These are phyloP conservation scores for Mycena albidolilacea DNA, from an alignment of 768 basidiomycete genomes.

Conservation along the genomic window DNA sequence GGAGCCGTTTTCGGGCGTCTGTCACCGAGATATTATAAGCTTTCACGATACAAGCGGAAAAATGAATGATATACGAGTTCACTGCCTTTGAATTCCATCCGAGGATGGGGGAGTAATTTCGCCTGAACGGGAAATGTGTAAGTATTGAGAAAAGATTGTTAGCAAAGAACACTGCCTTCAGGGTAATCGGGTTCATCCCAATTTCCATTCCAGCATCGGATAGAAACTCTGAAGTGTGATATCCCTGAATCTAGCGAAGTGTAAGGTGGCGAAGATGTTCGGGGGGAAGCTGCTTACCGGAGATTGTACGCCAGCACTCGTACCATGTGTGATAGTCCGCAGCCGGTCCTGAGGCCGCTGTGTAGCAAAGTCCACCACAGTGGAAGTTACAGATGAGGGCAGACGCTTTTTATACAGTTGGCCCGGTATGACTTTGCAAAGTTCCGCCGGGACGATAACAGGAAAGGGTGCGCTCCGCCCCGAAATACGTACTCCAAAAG, in stretches of 20 bases:
- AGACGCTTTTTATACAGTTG: slow-evolving; percentile 66
- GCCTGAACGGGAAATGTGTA: slow-evolving; percentile 18
- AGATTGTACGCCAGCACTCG: background rate
- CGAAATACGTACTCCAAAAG: slow-evolving; percentile 56
- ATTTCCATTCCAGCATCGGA: slow-evolving; percentile 58
- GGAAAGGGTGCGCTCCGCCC: slow-evolving; percentile 44
- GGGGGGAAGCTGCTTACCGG: slow-evolving; percentile 7
- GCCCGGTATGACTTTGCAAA: slow-evolving; percentile 60
- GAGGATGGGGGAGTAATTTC: slow-evolving; percentile 36
- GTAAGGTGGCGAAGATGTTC: background rate
- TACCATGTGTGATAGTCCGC: slow-evolving; percentile 53
- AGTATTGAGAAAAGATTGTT: background rate
- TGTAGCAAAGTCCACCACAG: slow-evolving; percentile 65
- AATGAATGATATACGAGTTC: background rate
- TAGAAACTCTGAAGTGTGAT: slow-evolving; percentile 50
- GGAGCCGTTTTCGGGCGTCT: slow-evolving; percentile 45
- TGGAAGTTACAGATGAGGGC: slow-evolving; percentile 51
- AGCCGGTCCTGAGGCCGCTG: slow-evolving; percentile 61
- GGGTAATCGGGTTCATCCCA: slow-evolving; percentile 40
- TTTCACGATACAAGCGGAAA: background rate
- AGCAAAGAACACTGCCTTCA: background rate
- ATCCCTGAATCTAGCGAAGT: slow-evolving; percentile 31
- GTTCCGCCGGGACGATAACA: slow-evolving; percentile 65
- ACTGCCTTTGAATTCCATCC: slow-evolving; percentile 31
- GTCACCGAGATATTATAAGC: slow-evolving; percentile 11